phyloP scores from a whole-genome alignment of 2,329 filamentous ascomycete species.

The Calonectria montana region DNA sequence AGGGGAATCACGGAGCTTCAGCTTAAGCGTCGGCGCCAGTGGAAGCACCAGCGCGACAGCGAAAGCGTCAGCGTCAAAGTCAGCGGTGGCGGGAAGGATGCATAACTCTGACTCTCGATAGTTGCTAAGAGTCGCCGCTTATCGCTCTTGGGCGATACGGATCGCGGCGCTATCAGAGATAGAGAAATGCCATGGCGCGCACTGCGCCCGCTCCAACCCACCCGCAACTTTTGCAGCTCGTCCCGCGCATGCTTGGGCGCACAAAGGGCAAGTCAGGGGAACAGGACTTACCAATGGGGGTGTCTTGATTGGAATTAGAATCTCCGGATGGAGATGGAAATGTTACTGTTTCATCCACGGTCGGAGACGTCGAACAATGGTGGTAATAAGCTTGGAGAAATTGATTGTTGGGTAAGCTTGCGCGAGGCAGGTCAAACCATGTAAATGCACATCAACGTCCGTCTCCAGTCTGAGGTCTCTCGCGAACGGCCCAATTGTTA shows the following conservation, averaged over 20 bases:
- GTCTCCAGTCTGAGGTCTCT: not conserved
- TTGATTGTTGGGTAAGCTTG: not conserved
- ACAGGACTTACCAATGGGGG: conserved; percentile 41
- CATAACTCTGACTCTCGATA: conserved; percentile 19
- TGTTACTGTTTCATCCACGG: conserved; percentile 23
- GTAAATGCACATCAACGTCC: not conserved
- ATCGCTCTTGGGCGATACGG: conserved; percentile 16
- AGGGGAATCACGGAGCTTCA: conserved; percentile 23
- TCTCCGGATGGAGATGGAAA: conserved; percentile 19
- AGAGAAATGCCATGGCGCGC: conserved; percentile 30
- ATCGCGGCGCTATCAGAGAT: conserved; percentile 28
- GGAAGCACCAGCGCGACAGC: conserved; percentile 1
- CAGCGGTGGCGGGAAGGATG: conserved; percentile 9
- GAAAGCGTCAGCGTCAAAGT: conserved; percentile 9
- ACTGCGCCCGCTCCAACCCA: conserved; percentile 42
- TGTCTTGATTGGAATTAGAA: conserved; percentile 36
- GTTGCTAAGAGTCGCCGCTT: conserved; percentile 19
- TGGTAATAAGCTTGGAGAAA: conserved; percentile 7
- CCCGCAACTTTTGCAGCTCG: conserved; percentile 21
- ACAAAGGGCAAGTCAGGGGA: conserved; percentile 20
- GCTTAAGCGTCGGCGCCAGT: conserved; percentile 8
- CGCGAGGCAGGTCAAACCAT: not conserved
- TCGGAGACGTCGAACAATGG: not conserved
- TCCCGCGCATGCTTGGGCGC: not conserved
- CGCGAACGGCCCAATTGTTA: conserved; percentile 19